phyloP scores from a whole-genome alignment of 768 basidiomycete genomes.

The Lactifluus volemus region DNA sequence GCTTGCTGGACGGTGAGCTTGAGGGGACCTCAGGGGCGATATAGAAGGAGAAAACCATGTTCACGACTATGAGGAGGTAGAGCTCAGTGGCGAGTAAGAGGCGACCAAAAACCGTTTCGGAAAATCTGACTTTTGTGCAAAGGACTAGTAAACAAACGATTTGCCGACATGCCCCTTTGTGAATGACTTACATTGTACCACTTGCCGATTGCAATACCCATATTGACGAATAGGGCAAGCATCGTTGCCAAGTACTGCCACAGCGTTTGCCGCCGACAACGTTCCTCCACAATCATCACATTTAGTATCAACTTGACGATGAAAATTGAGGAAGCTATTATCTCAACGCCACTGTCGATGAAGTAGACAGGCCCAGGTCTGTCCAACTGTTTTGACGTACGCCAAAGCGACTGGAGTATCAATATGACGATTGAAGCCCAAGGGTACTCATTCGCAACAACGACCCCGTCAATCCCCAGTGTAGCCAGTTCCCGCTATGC shows the following conservation, averaged over 20 bases:
- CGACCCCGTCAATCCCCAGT: slow-evolving; percentile 51
- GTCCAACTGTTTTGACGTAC: slow-evolving; percentile 33
- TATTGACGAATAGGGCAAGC: slow-evolving; percentile 41
- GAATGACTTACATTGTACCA: slow-evolving; percentile 46
- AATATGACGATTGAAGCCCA: slow-evolving; percentile 37
- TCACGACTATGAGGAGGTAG: slow-evolving; percentile 52
- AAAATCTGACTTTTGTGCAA: slow-evolving; percentile 47
- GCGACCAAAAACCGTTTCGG: slow-evolving; percentile 62
- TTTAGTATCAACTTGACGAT: slow-evolving; percentile 57
- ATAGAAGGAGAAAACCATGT: slow-evolving; percentile 40
- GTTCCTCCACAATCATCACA: slow-evolving; percentile 36
- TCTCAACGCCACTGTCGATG: slow-evolving; percentile 47
- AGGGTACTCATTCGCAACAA: slow-evolving; percentile 46
- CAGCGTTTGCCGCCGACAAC: slow-evolving; percentile 36
- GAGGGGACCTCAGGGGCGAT: background rate
- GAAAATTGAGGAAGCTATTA: slow-evolving; percentile 49
- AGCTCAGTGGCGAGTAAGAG: slow-evolving; percentile 54
- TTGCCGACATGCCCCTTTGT: background rate
- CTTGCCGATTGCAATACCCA: slow-evolving; percentile 45
- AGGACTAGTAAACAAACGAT: background rate
- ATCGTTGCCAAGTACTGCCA: slow-evolving; percentile 42
- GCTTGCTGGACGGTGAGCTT: background rate
- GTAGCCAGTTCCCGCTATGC: slow-evolving; percentile 54
- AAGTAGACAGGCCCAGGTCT: slow-evolving; percentile 44
- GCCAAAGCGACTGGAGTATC: slow-evolving; percentile 57